Percentiles rank a stretch among this genome's conserved stretches.
These are phyloP conservation scores for Podaxis sp. DNA, from an alignment of 768 basidiomycete genomes.

Conservation along the genomic window DNA sequence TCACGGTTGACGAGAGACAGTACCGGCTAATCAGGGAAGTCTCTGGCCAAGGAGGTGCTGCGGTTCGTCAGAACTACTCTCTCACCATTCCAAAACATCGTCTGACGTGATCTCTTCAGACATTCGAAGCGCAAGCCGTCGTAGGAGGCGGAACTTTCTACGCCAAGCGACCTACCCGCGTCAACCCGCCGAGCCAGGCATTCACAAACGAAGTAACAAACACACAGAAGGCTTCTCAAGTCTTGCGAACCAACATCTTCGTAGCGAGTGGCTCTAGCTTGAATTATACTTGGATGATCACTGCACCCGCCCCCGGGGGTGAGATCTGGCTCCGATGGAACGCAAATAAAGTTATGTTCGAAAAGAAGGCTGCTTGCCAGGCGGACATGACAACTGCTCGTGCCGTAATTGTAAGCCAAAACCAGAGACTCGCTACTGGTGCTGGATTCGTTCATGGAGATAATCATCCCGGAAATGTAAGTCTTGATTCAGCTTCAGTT, in stretches of 20 bases:
- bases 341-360: not conserved
- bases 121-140: not conserved
- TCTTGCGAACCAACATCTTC: not conserved
- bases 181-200: not conserved
- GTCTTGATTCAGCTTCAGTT: not conserved
- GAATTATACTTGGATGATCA: not conserved
- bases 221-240: not conserved
- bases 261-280: not conserved
- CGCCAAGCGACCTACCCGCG: not conserved
- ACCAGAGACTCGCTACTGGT: not conserved
- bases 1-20: not conserved
- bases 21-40: not conserved
- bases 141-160: not conserved
- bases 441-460: not conserved
- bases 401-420: not conserved
- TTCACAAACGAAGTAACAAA: not conserved
- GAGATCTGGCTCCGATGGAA: not conserved
- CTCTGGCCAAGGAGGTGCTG: not conserved
- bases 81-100: not conserved
- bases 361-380: not conserved
- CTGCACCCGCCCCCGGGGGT: not conserved
- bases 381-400: not conserved
- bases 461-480: not conserved
- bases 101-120: not conserved
- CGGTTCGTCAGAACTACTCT: not conserved